Evolutionary conservation across 495 filamentous ascomycete species (phyloP).

Genomic region (Penicillium cosmopolitanum): DNA sequence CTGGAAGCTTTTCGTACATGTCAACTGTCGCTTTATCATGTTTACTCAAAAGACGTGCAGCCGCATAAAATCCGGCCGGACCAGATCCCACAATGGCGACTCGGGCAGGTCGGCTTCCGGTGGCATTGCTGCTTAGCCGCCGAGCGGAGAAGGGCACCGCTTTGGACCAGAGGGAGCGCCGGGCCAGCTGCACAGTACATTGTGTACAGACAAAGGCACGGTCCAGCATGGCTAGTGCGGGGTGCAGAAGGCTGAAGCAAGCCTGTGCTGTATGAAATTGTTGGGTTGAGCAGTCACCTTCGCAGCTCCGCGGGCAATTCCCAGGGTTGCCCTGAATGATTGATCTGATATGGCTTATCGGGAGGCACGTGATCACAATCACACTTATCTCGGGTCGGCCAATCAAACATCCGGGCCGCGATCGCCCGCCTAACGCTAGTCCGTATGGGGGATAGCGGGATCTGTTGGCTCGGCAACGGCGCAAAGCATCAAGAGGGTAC

Average conservation of each 20-base stretch:
- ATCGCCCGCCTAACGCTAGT: not conserved
- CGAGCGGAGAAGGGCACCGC: conserved; percentile 13
- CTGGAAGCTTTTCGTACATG: conserved; percentile 95
- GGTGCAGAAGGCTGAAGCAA: not conserved
- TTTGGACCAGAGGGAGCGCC: conserved; percentile 12
- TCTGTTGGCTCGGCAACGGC: not conserved
- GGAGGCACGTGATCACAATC: not conserved
- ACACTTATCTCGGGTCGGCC: not conserved
- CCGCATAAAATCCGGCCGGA: conserved; percentile 94
- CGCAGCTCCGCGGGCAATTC: not conserved
- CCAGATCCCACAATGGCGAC: conserved; percentile 93
- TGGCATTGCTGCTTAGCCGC: conserved; percentile 38
- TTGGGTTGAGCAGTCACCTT: not conserved
- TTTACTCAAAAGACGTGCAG: conserved; percentile 78
- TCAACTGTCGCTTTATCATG: conserved; percentile 74
- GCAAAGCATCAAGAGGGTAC: not conserved
- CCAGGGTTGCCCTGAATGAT: conserved; percentile 7
- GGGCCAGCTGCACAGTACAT: conserved; percentile 33
- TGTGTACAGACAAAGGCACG: conserved; percentile 38
- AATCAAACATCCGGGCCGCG: not conserved
- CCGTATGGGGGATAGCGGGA: not conserved
- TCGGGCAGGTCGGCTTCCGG: conserved; percentile 61
- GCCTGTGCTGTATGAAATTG: not conserved
- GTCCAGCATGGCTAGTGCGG: conserved; percentile 30
- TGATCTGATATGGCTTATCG: conserved; percentile 10